Evolutionary conservation across 1,139 yeast genomes (phyloP).

Genomic region (Yamadazyma sp.): DNA sequence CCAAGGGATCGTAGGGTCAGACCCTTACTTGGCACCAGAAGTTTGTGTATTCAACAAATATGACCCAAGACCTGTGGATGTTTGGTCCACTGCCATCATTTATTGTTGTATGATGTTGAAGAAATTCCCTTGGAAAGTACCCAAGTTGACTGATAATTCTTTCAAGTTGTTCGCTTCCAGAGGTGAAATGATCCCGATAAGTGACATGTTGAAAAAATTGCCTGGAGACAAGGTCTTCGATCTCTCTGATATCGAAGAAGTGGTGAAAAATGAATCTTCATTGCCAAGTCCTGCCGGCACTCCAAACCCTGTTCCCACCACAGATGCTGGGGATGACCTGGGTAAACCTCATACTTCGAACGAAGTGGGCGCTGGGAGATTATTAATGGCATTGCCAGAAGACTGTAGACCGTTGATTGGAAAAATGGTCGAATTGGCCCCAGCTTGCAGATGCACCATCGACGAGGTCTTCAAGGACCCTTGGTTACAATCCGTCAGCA

Average conservation of each 20-base stretch:
- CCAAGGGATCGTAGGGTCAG: conserved; percentile 91
- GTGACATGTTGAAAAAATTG: conserved; percentile 41
- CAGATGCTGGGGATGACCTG: conserved; percentile 14
- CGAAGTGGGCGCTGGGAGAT: conserved; percentile 68
- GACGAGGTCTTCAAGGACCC: conserved; percentile 79
- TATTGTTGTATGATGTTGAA: conserved; percentile 93
- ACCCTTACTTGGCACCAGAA: conserved; percentile 94
- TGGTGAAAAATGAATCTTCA: conserved; percentile 17
- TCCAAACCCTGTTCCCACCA: no score
- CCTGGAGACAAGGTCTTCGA: conserved; percentile 27
- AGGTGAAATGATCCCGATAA: conserved; percentile 43
- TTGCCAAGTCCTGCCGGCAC: no score
- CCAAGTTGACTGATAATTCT: conserved; percentile 81
- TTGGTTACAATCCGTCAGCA: conserved; percentile 66
- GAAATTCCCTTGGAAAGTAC: conserved; percentile 96
- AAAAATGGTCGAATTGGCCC: conserved; percentile 78
- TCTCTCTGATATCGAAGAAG: conserved; percentile 36
- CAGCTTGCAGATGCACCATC: conserved; percentile 82
- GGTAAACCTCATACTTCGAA: conserved; percentile 55
- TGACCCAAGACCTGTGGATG: conserved; percentile 92
- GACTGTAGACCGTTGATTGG: conserved; percentile 67
- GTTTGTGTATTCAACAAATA: conserved; percentile 79
- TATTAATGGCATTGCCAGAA: conserved; percentile 67
- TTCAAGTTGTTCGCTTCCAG: conserved; percentile 64
- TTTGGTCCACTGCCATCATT: conserved; percentile 92